These are phyloP conservation scores for Naganishia onofrii DNA, from an alignment of 768 basidiomycete species.

Conservation along the genomic window DNA sequence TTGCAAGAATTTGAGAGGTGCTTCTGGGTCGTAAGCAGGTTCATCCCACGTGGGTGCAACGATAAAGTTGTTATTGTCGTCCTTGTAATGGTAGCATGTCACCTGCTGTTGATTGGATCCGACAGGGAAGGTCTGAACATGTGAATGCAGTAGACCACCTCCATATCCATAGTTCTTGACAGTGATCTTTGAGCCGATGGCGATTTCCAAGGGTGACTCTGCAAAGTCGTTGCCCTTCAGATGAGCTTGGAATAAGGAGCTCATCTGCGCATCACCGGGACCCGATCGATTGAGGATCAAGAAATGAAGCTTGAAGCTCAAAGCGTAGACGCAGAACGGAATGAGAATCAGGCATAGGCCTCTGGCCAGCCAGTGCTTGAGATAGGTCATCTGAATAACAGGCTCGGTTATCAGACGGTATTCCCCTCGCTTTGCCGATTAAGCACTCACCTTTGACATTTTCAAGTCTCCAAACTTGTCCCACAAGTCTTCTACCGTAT, in stretches of 20 bases:
- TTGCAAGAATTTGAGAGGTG: constrained; percentile 63
- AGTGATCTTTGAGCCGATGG: constrained; percentile 83
- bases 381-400: constrained; percentile 69
- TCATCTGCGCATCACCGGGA: constrained; percentile 98
- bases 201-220: constrained; percentile 86
- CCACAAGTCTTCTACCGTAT: constrained; percentile 98
- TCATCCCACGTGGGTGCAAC: constrained; percentile 80
- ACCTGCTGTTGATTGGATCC: constrained; percentile 94
- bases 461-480: constrained; percentile 93
- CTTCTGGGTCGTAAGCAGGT: constrained; percentile 63
- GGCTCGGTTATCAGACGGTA: background rate
- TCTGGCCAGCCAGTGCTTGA: constrained; percentile 85
- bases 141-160: constrained; percentile 92
- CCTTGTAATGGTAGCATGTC: constrained; percentile 99
- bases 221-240: constrained; percentile 89
- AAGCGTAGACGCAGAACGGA: constrained; percentile 88
- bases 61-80: constrained; percentile 90
- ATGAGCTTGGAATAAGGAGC: constrained; percentile 95
- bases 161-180: constrained; percentile 98
- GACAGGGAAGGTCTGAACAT: constrained; percentile 88
- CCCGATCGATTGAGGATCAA: constrained; percentile 88
- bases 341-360: constrained; percentile 79
- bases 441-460: constrained; percentile 71
- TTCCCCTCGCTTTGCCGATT: constrained; percentile 28
- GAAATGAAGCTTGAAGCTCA: constrained; percentile 95